Evolutionary conservation across 2,329 filamentous ascomycete species (phyloP).

Genomic region (Talaromyces sp.): DNA sequence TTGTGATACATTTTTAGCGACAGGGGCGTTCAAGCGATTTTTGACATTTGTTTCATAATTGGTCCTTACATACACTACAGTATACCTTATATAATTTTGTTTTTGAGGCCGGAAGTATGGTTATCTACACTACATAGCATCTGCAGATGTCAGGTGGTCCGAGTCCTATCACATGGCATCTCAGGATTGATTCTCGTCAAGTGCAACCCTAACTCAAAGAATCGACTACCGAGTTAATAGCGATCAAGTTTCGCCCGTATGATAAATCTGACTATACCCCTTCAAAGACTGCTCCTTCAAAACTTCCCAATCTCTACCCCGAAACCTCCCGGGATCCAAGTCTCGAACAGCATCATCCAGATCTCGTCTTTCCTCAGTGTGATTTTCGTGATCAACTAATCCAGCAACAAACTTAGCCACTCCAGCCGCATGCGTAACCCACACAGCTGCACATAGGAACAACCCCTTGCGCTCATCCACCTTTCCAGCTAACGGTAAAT

Average conservation of each 20-base stretch:
- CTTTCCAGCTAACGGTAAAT: conserved; percentile 31
- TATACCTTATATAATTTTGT: background rate
- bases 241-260: background rate
- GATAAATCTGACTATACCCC: conserved; percentile 1
- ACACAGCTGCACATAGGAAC: conserved; percentile 34
- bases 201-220: background rate
- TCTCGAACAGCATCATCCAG: background rate
- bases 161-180: no score
- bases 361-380: background rate
- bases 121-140: background rate
- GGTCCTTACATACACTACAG: background rate
- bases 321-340: background rate
- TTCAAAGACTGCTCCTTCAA: background rate
- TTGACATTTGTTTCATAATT: background rate
- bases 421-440: conserved; percentile 37
- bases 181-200: no score
- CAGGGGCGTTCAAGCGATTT: background rate
- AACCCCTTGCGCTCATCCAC: conserved; percentile 26
- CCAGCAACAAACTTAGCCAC: conserved; percentile 25
- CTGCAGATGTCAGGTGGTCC: background rate
- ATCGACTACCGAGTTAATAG: background rate
- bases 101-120: background rate
- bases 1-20: conserved; percentile 6
- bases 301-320: background rate
- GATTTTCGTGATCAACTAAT: background rate